Percentiles rank a stretch among this genome's conserved stretches.
phyloP scores from a whole-genome alignment of 306 rosid species.

The Arachis stenosperma region DNA sequence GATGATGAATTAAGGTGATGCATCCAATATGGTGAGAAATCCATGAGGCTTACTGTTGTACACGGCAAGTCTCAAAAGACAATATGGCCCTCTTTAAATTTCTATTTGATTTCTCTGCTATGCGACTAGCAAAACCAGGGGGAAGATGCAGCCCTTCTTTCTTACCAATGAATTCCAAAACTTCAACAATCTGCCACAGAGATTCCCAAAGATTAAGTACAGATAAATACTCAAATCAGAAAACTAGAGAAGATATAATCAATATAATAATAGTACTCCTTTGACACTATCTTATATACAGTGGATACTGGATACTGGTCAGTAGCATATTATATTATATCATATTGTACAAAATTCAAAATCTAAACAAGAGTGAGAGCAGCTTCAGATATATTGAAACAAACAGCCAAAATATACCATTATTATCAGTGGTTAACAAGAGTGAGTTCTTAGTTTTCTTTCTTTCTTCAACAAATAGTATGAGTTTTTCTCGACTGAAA shows the following conservation, averaged over 20 bases:
- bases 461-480: neutral
- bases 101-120: conserved; percentile 82
- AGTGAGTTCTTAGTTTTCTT: neutral
- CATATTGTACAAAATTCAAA: neutral
- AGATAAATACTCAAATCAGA: conserved; percentile 24
- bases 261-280: neutral
- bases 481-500: neutral
- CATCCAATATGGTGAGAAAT: conserved; percentile 28
- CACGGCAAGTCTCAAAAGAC: conserved; percentile 88
- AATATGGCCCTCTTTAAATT: conserved; percentile 86
- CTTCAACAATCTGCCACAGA: conserved; percentile 66
- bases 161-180: conserved; percentile 76
- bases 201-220: conserved; percentile 18
- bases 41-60: conserved; percentile 71
- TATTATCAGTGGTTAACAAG: neutral
- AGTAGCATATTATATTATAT: conserved; percentile 20
- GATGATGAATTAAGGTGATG: conserved; percentile 9
- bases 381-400: neutral
- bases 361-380: neutral
- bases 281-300: neutral
- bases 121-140: conserved; percentile 67
- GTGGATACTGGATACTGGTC: neutral
- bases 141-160: conserved; percentile 90
- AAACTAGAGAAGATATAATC: conserved; percentile 21
- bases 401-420: conserved; percentile 5